Conservation (phyloP, 192 early-diverging fungal species). For the Pilobolus umbonatus region DNA sequence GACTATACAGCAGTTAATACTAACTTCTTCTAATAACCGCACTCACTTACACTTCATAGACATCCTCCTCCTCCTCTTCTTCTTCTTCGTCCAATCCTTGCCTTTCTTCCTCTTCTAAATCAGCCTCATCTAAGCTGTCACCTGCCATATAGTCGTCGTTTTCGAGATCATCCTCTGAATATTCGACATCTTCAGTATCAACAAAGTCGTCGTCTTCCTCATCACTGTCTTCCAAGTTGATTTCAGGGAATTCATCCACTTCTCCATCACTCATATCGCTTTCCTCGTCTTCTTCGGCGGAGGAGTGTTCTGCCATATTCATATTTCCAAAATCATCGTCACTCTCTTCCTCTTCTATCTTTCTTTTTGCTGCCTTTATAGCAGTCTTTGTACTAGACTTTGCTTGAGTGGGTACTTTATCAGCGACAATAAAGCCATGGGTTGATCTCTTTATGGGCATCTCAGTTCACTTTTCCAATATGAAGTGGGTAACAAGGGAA, state of each 20-base stretch:
- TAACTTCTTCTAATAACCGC: background rate
- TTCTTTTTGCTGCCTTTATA: background rate
- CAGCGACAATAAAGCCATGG: too few species aligned
- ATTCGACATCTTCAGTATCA: conserved; percentile 29
- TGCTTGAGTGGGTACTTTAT: background rate
- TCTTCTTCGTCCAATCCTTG: conserved; percentile 26
- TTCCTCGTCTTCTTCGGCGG: conserved; percentile 42
- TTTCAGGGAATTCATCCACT: conserved; percentile 27
- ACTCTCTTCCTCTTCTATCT: conserved; percentile 25
- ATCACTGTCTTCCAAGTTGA: conserved; percentile 27
- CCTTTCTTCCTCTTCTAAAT: conserved; percentile 40
- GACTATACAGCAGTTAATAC: conserved; percentile 33
- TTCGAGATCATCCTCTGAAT: conserved; percentile 16
- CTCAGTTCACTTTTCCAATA: background rate
- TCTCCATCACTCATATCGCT: conserved; percentile 43
- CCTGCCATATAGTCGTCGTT: conserved; percentile 19
- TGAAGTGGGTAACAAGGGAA: background rate
- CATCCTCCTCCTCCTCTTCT: conserved; percentile 24
- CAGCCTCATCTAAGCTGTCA: conserved; percentile 42
- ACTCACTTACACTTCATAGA: conserved; percentile 9
- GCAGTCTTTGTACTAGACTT: background rate
- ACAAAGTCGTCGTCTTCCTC: conserved; percentile 40
- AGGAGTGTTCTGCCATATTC: conserved; percentile 46
- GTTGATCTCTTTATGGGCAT: background rate
- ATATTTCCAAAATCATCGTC: conserved; percentile 48